Conservation (phyloP, 2,329 filamentous ascomycete genomes). For the Mariannaea elegans region DNA sequence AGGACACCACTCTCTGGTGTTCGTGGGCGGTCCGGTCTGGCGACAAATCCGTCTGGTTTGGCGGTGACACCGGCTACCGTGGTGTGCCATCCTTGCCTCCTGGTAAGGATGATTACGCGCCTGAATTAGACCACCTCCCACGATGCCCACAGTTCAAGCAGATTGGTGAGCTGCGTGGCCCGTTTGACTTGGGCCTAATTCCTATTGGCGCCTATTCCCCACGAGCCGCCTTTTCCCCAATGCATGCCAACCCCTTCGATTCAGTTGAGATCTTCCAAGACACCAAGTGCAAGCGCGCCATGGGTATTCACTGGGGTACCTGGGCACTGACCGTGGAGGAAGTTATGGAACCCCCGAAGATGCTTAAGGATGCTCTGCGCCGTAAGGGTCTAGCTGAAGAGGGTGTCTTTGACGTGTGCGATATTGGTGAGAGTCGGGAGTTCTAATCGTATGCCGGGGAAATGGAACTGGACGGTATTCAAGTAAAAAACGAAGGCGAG, state of each 20-base stretch:
- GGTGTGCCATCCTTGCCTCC: slow-evolving; percentile 72
- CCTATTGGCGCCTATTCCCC: slow-evolving; percentile 92
- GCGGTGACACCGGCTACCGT: slow-evolving; percentile 90
- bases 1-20: slow-evolving; percentile 82
- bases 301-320: slow-evolving; percentile 93
- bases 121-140: slow-evolving; percentile 72
- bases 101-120: slow-evolving; percentile 74
- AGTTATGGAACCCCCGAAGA: slow-evolving; percentile 80
- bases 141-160: slow-evolving; percentile 85
- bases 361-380: slow-evolving; percentile 76
- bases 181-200: slow-evolving; percentile 90
- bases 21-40: slow-evolving; percentile 83
- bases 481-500: background rate
- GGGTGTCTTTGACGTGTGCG: slow-evolving; percentile 82
- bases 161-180: slow-evolving; percentile 81
- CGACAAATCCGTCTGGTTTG: slow-evolving; percentile 85
- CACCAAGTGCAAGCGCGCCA: slow-evolving; percentile 77
- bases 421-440: slow-evolving; percentile 84
- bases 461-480: background rate
- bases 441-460: slow-evolving; percentile 57
- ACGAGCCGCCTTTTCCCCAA: slow-evolving; percentile 74
- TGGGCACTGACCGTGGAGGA: slow-evolving; percentile 90
- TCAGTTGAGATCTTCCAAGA: slow-evolving; percentile 90
- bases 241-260: slow-evolving; percentile 90
- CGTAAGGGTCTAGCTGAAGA: slow-evolving; percentile 72